Base-by-base conservation (phyloP, 2,329 filamentous ascomycete genomes). In the Diaporthe ilicicola region DNA sequence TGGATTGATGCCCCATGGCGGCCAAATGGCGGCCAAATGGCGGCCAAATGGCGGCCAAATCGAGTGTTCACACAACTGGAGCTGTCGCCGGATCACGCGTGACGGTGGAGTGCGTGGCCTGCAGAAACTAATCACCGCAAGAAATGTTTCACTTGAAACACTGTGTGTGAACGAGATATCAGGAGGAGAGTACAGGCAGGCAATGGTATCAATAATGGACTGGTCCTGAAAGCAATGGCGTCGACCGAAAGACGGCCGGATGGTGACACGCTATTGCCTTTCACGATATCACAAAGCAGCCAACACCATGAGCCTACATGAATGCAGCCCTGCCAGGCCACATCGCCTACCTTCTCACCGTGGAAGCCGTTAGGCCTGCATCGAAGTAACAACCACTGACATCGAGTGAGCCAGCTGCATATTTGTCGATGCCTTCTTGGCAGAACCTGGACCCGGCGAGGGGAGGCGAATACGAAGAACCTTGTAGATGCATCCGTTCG, bases 401-500 rank as follows among this genome's bases (percentile, higher is more conserved):
- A 39, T 10, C 10, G 37, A 12, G 3, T 10, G 10, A 10, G 3
- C 22, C 22, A 56, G 54, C 4, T 12, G 4, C 22, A 19, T n/a
- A 39, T 27, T 1, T 12, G n/a, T 7, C 22, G n/a, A 42, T 24
- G 54, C 22, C 17, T 24, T 17, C 13, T 37, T 42, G 54, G 34
- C 7, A 42, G 32, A 13, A 24, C 22, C 54, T 22, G 54, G 15
- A 12, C 37, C n/a, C n/a, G n/a, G 34, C n/a, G 13, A 2, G 3
- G 8, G n/a, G 34, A 15, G 6, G 34, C 54, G 54, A 56, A 56
- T 42, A 56, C 54, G 54, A 56, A 39, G n/a, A 27, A n/a, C 54
- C 15, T 42, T 56, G 54, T 56, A 56, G 34, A 56, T 56, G 34
- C 22, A 34, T 56, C 54, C 15, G 54, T 56, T 56, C 54, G 22